Base-by-base conservation (phyloP, 1,284 basidiomycete species). In the Taiwanofungus camphoratus region DNA sequence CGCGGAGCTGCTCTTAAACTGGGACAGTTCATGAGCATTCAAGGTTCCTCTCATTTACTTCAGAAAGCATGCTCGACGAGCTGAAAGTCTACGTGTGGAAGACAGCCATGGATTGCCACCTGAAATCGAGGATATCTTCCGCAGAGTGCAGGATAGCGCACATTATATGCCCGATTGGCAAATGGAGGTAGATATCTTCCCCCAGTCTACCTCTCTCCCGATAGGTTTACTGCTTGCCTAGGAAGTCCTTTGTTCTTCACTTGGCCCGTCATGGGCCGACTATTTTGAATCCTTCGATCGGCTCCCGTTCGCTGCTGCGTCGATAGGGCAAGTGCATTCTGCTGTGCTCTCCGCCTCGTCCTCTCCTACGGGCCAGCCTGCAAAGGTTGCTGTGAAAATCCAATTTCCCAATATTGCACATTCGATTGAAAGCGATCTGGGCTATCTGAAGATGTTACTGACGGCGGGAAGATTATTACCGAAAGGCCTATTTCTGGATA, bases 111-210 rank as follows among this genome's bases (percentile, higher is more conserved):
- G 88, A 47, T 71, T 99, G 0, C 92, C 95, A 1, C 82, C 87
- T 0, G 91, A 96, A 56, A 70, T 98, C 6, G 93, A 97, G 59
- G 76, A 81, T 45, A 87, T 99, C 24, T 82, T 99, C 57, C 76
- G 92, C 35, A 75, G 87, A 31, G 93, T 99, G 0, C 95, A 99
- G 63, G 90, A 95, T 55, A 83, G 86, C 54, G 96, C 96, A 2
- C 92, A 99, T 64, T 98, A 97, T 63, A 99, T 98, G 94, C 96
- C 95, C 0, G 85, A 93, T 52, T 94, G 87, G 87, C 96, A 99
- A 63, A 88, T 97, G 80, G 89, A 94, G 77, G 90, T 89, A 22
- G 15, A 50, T 30, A 15, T 20, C 5, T 12, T 13, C 22, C n/a
- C 36, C 19, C 12, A 7, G 16, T 11, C 29, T 21, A 16, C 13